Conservation (phyloP, 805 yeast species). For the Phaffomyces thermotolerans region DNA sequence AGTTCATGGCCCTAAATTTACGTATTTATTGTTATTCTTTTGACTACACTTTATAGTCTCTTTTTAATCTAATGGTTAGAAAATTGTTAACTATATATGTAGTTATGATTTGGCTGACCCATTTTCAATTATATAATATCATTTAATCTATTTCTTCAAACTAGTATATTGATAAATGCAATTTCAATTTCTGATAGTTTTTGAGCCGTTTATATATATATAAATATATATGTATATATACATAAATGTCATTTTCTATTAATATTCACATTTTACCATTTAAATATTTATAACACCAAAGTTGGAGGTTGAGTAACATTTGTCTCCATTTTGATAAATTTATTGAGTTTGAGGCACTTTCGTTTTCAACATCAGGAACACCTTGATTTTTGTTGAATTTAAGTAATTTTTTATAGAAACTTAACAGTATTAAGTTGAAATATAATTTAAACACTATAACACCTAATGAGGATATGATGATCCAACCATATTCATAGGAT, state of each 20-base stretch:
- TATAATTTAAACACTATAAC: conserved; percentile 48
- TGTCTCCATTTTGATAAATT: conserved; percentile 22
- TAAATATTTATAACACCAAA: conserved; percentile 24
- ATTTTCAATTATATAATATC: too few relatives aligned
- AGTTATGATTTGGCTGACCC: too few relatives aligned
- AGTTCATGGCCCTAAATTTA: not conserved
- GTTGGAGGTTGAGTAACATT: conserved; percentile 26
- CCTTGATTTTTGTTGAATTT: conserved; percentile 37
- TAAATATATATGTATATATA: too few relatives aligned
- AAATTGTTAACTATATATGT: not conserved
- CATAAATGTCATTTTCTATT: too few relatives aligned
- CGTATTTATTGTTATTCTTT: not conserved
- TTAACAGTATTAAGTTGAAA: conserved; percentile 49
- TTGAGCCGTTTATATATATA: too few relatives aligned
- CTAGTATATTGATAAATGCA: too few relatives aligned
- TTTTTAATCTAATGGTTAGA: not conserved
- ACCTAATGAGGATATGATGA: conserved; percentile 41
- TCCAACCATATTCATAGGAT: conserved; percentile 48
- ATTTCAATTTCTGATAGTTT: too few relatives aligned
- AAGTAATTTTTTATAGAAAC: conserved; percentile 53
- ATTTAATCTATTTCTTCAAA: too few relatives aligned
- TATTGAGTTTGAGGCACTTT: conserved; percentile 30
- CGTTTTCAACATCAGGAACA: conserved; percentile 25
- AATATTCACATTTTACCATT: conserved; percentile 1
- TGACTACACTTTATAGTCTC: not conserved